These are phyloP conservation scores for Aspergillus sojae DNA, from an alignment of 2,329 filamentous ascomycete genomes.

Conservation along the genomic window DNA sequence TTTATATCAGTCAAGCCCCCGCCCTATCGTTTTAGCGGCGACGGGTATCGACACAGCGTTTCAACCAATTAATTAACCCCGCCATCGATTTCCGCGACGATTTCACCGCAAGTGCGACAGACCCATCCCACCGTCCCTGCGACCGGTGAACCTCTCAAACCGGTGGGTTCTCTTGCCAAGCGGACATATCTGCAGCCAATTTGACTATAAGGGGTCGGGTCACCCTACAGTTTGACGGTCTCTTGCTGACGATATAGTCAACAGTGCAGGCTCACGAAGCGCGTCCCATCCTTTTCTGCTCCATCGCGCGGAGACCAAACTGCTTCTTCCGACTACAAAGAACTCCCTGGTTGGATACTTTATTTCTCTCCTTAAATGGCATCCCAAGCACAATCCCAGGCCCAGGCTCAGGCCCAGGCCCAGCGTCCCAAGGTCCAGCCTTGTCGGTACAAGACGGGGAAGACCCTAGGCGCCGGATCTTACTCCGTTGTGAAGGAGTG, in stretches of 20 bases:
- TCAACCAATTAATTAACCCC: constrained; percentile 1
- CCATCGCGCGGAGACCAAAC: neutral
- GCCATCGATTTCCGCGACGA: neutral
- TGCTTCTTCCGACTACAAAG: neutral
- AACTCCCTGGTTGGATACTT: neutral
- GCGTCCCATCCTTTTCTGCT: neutral
- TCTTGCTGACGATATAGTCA: neutral
- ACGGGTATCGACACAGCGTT: neutral
- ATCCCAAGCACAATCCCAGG: constrained; percentile 27
- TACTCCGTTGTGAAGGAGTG: constrained; percentile 99
- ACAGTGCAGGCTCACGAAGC: constrained; percentile 2
- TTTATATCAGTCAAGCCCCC: neutral
- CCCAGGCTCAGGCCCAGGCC: constrained; percentile 26
- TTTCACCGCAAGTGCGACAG: neutral
- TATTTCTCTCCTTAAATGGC: constrained; percentile 30
- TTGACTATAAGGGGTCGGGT: neutral
- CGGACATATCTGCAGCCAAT: neutral
- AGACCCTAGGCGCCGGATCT: constrained; percentile 92
- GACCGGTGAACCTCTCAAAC: neutral
- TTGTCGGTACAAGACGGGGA: constrained; percentile 97
- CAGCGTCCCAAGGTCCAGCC: constrained; percentile 75
- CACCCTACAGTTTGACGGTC: neutral
- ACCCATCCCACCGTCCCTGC: neutral
- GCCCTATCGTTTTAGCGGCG: neutral
- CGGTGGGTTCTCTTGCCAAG: neutral